A percentile compares a stretch with the other conserved stretches of the same genome.
Conservation (phyloP, 176 grass and related monocot species). For the Ampelocalamus luodianensis region DNA sequence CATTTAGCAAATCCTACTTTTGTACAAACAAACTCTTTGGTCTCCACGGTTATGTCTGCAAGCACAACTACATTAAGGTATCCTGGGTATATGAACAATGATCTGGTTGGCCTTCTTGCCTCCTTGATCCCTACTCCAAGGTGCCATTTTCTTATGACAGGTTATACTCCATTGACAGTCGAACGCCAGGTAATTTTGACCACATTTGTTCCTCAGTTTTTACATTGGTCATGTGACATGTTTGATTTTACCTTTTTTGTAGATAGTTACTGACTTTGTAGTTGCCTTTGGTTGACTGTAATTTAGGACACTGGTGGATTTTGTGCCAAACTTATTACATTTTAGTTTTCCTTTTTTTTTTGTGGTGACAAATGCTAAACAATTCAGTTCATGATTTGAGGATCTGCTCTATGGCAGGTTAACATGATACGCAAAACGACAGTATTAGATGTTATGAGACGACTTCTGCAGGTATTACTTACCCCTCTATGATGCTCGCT, state of each 20-base stretch:
- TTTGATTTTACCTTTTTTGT: constrained; percentile 21
- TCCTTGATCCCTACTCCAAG: constrained; percentile 94
- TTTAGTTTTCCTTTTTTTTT: background rate
- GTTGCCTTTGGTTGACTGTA: constrained; percentile 19
- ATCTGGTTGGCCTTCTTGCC: constrained; percentile 95
- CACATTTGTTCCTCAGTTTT: constrained; percentile 11
- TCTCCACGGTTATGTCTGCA: constrained; percentile 99
- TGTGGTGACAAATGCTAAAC: background rate
- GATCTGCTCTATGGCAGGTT: constrained; percentile 59
- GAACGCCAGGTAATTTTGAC: constrained; percentile 89
- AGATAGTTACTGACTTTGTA: background rate
- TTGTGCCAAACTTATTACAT: background rate
- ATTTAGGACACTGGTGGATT: constrained; percentile 25
- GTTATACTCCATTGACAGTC: constrained; percentile 94
- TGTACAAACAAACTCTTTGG: constrained; percentile 96
- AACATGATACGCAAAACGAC: constrained; percentile 99
- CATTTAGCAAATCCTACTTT: constrained; percentile 96
- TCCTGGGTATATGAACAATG: constrained; percentile 99
- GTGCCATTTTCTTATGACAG: constrained; percentile 99
- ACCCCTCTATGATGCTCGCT: background rate
- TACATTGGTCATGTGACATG: constrained; percentile 10
- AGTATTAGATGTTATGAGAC: constrained; percentile 97
- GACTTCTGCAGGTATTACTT: constrained; percentile 74
- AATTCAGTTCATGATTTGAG: constrained; percentile 37
- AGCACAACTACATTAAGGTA: constrained; percentile 97